Evolutionary conservation across 345 rosid genomes (phyloP), one percentile per base, ranked within the genome.

Genomic region (Ceriops tagal): DNA sequence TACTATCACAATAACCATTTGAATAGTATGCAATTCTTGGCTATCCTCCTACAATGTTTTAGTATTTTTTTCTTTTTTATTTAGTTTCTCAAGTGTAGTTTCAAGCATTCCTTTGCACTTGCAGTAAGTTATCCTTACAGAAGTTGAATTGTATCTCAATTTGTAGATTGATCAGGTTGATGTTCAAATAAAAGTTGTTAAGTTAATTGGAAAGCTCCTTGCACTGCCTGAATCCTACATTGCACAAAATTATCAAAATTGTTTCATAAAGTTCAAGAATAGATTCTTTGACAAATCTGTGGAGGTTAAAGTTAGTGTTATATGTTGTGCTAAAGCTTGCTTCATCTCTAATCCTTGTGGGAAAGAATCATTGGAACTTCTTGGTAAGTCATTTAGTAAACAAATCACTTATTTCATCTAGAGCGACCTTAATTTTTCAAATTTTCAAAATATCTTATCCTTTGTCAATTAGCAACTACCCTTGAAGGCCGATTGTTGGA

Each of bases 201-300:
- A 77, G 69, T 83, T 93, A 81, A 70, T 83, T 65, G 97, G 95
- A 79, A 86, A 85, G 80, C 84, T 93, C 61, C 77, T 88, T 77
- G 80, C 91, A 52, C 82, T 75, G 52, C 87, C 87, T 39, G 90
- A 80, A 66, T 69, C 75, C 62, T 73, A 66, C 78, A 75, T 85
- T 35, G 86, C 83, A 46, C 82, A 85, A 67, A 77, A 77, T 64
- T 86, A 88, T 75, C 92, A 32, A 22, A 77, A 78, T 71, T 87
- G 91, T 71, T 88, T 85, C 62, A 67, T 75, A 13, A 97, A 93
- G 84, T 93, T 89, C 75, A 78, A 89, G 75, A 89, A 86, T 81
- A 93, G 98, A 74, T 93, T 93, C 74, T 79, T 85, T 72, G 98
- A 93, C 74, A 93, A 88, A 81, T 89, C 97, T 70, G 81, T 84